Base-by-base conservation (phyloP, 2,329 filamentous ascomycete genomes). In the Aureobasidium lini region DNA sequence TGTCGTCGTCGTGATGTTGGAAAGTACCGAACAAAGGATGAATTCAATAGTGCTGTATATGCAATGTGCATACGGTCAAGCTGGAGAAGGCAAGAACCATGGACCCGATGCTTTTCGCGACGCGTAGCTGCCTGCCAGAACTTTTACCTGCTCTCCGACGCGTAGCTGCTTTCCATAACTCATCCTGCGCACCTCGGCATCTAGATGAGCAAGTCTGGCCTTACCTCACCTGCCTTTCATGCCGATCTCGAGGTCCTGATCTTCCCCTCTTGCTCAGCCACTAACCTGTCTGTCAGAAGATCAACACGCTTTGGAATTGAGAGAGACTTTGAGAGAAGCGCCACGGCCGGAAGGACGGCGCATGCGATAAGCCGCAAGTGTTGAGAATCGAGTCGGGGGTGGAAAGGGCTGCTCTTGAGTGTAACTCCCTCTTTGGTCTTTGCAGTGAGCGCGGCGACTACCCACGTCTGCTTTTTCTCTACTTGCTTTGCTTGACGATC, bases 51-150 rank as follows among this genome's bases (percentile, higher is more conserved):
- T 37, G 6, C 11, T 37, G 13, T 23, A 39, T 47, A 31, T 18
- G 29, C 18, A 29, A 43, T 23, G 37, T 23, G 29, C 42, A 16
- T 29, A 47, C n/a, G 29, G 31, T 16, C 42, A 57, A 39, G 53
- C 16, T 46, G 53, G 16, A 47, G 23, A 39, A 13, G 34, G 37
- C 28, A 37, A 47, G 54, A 48, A 31, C 31, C 40, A 46, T 46
- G 52, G 52, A 56, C 32, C 52, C 52, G 52, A 56, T 56, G 52
- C 52, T 44, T 46, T 56, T 37, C 40, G 23, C 23, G 39, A 28
- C 39, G 39, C 50, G 13, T 18, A 34, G 42, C 18, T 46, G 13
- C 42, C 16, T 18, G 15, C 28, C 16, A 4, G 8, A 29, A 23
- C 23, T 46, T 28, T 15, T 16, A 3, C n/a, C 39, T 42, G 6